phyloP scores from a whole-genome alignment of 306 rosid species.

The Ormosia emarginata region DNA sequence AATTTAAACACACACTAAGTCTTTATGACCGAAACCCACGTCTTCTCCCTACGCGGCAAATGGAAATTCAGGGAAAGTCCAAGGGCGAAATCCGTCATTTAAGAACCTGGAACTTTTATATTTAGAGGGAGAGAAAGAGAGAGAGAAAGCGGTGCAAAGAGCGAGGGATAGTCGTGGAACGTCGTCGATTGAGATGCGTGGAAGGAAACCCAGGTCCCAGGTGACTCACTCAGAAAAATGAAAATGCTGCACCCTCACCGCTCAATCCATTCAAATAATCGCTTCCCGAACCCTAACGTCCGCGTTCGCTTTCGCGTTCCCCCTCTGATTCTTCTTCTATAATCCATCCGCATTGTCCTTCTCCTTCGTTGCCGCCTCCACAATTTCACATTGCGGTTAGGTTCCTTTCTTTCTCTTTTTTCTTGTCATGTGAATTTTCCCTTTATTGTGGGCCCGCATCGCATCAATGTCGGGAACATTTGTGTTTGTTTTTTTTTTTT shows the following conservation, averaged over 20 bases:
- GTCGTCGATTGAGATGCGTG: not conserved
- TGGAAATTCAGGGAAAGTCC: not conserved
- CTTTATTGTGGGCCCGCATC: not conserved
- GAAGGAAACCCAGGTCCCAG: not conserved
- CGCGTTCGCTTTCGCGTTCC: not conserved
- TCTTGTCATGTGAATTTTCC: not conserved
- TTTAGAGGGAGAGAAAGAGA: not conserved
- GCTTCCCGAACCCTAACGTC: not conserved
- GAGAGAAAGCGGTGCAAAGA: not conserved
- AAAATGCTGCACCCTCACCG: not conserved
- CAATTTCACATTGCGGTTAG: not conserved
- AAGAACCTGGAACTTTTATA: not conserved
- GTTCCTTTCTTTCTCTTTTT: not conserved
- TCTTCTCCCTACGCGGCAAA: not conserved
- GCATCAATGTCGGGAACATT: not conserved
- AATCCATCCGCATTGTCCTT: not conserved
- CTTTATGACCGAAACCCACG: not conserved
- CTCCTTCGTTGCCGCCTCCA: not conserved
- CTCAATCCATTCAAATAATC: not conserved
- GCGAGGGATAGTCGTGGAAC: not conserved
- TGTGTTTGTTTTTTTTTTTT: not conserved
- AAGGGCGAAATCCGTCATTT: conserved; percentile 33
- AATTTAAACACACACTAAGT: too few species aligned
- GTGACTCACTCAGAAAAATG: not conserved
- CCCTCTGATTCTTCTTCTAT: not conserved